Base-by-base conservation (phyloP, 805 yeast species). In the Ogataea methylovora region DNA sequence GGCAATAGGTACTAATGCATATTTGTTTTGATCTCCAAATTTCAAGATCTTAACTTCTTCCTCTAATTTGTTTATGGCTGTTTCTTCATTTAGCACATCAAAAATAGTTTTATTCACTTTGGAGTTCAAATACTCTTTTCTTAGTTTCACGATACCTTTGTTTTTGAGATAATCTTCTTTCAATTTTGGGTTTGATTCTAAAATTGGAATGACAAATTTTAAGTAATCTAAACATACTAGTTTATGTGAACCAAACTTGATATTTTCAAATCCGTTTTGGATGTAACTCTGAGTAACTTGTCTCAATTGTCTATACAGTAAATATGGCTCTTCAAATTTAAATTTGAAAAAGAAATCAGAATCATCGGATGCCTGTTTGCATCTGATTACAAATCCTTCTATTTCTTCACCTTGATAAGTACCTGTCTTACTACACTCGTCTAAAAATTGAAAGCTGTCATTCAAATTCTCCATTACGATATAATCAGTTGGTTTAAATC, bases 301-400 rank as follows among this genome's bases (percentile, higher is more conserved):
- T 44, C 99, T 70, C 73, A 94, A 76, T 46, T 83, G 84, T 38
- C 99, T 69, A 56, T 87, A 92, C 70, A 92, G 70, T 29, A 87
- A 60, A 52, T 92, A 92, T 0, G 98, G 98, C 58, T 92, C 95
- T 45, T 87, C 95, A 55, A 92, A 92, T 57, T 92, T 92, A 63
- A 65, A 92, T 59, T 92, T 92, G 73, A 87, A 92, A 57, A 90
- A 84, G 48, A 71, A 86, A 42, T 79, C 84, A 5, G 27, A 21
- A 1, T 42, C 38, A 16, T 40, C 38, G 0, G 30, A 41, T 19
- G 31, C 40, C 13, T 39, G 42, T 7, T 45, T 37, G 46, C 88
- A 75, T 36, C 98, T 68, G 4, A 92, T 67, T 2, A 92, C 99
- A 62, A 90, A 92, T 0, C 99, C 99, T 60, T 92, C 99, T 7